Conservation (phyloP, 768 basidiomycete species). For the Pilatotrama ljubarskyi region DNA sequence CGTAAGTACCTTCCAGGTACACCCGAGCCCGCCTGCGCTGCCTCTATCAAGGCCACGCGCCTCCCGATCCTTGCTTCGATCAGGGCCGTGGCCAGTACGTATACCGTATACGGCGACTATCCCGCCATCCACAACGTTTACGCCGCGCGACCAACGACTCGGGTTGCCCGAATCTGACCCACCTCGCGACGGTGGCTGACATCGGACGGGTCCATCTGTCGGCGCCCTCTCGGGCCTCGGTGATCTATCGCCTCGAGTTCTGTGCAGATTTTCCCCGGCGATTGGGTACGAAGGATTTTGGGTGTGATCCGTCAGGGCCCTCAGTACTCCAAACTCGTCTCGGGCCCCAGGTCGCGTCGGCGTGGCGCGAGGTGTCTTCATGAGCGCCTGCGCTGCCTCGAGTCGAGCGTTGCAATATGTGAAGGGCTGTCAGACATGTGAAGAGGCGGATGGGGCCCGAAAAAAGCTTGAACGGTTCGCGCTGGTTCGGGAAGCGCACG, state of each 20-base stretch:
- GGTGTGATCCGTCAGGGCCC: not conserved
- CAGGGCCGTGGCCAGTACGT: not conserved
- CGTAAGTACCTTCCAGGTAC: not conserved
- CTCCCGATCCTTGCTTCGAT: not conserved
- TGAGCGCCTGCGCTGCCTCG: not conserved
- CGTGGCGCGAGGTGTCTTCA: no score
- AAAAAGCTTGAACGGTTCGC: no score
- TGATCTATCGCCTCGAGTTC: no score
- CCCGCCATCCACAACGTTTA: not conserved
- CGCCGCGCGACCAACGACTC: not conserved
- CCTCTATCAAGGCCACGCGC: not conserved
- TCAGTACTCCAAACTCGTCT: not conserved
- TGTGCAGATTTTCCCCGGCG: not conserved
- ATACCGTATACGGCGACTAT: not conserved
- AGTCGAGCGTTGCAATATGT: not conserved
- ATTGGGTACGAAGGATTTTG: not conserved
- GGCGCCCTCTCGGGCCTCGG: not conserved
- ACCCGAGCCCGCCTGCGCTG: not conserved
- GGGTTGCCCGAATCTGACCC: no score
- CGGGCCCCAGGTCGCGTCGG: not conserved
- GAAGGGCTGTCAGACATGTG: conserved; percentile 8
- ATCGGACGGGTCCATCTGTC: no score
- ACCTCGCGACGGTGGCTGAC: not conserved
- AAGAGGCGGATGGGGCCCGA: not conserved
- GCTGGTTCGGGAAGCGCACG: no score